phyloP scores from a whole-genome alignment of 2,329 filamentous ascomycete genomes.

The Metarhizium anisopliae region DNA sequence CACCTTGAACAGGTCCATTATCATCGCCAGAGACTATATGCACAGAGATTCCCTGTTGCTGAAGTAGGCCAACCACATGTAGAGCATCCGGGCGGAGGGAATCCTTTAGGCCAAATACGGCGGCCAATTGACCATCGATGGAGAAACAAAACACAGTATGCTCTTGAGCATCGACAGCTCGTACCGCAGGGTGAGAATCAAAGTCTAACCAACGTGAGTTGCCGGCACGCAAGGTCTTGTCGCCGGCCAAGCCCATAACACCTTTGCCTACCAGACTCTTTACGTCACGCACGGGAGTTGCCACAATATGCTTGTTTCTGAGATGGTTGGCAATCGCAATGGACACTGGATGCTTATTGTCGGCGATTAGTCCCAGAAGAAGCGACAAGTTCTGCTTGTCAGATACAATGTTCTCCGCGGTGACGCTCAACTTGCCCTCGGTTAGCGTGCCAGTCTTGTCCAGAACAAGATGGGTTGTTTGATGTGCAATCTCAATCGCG shows the following conservation, averaged over 20 bases:
- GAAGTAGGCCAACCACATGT: constrained; percentile 25
- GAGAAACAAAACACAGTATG: constrained; percentile 40
- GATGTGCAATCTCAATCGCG: constrained; percentile 53
- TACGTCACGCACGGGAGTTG: constrained; percentile 17
- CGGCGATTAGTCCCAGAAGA: constrained; percentile 24
- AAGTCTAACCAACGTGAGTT: constrained; percentile 40
- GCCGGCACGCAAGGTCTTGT: constrained; percentile 32
- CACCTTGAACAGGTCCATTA: constrained; percentile 33
- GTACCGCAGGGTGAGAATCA: constrained; percentile 21
- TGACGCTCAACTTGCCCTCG: constrained; percentile 40
- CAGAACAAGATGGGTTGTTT: constrained; percentile 59
- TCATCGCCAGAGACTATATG: constrained; percentile 46
- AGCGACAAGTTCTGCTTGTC: constrained; percentile 8
- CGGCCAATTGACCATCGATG: constrained; percentile 24
- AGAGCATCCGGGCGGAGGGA: constrained; percentile 33
- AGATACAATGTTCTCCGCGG: constrained; percentile 9
- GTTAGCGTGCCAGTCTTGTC: constrained; percentile 79
- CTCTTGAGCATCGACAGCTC: constrained; percentile 23
- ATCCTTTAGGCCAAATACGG: constrained; percentile 39
- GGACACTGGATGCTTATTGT: constrained; percentile 45
- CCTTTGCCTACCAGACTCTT: constrained; percentile 37
- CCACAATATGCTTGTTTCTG: constrained; percentile 1
- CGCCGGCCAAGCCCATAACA: constrained; percentile 26
- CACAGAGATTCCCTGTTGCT: constrained; percentile 29
- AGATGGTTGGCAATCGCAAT: constrained; percentile 32